Evolutionary conservation across 345 rosid genomes (phyloP).

Genomic region (Physaria fendleri): DNA sequence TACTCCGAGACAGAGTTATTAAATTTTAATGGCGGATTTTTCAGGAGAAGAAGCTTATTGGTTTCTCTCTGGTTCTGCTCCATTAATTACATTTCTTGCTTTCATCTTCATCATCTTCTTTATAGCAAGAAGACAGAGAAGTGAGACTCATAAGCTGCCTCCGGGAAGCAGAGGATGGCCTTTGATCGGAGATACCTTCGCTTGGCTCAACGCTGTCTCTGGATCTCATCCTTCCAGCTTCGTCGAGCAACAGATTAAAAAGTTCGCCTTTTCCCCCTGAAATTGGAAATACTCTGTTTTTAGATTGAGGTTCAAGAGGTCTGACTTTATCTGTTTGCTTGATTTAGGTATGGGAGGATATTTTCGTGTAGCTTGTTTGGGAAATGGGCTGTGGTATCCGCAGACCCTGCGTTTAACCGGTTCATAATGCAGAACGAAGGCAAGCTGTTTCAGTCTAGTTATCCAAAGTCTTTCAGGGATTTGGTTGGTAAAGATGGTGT

Average conservation of each 20-base stretch:
- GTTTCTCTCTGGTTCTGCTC: constrained; percentile 1
- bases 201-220: constrained; percentile 73
- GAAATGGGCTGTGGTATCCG: constrained; percentile 66
- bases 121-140: not conserved
- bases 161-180: constrained; percentile 85
- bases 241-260: constrained; percentile 53
- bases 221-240: constrained; percentile 72
- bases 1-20: constrained; percentile 11
- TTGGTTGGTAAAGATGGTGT: constrained; percentile 83
- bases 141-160: constrained; percentile 31
- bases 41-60: constrained; percentile 16
- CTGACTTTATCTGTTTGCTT: not conserved
- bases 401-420: constrained; percentile 60
- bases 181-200: constrained; percentile 59
- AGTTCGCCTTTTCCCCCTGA: constrained; percentile 23
- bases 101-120: constrained; percentile 13
- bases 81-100: constrained; percentile 18
- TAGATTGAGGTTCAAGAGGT: not conserved
- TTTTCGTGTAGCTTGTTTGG: constrained; percentile 79
- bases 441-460: constrained; percentile 68
- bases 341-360: constrained; percentile 60
- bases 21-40: constrained; percentile 20
- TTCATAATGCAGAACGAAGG: constrained; percentile 82
- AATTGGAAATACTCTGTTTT: constrained; percentile 1
- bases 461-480: constrained; percentile 81